Evolutionary conservation across 1,139 yeast species (phyloP).

Genomic region (Nakaseomyces uthaithaninus): DNA sequence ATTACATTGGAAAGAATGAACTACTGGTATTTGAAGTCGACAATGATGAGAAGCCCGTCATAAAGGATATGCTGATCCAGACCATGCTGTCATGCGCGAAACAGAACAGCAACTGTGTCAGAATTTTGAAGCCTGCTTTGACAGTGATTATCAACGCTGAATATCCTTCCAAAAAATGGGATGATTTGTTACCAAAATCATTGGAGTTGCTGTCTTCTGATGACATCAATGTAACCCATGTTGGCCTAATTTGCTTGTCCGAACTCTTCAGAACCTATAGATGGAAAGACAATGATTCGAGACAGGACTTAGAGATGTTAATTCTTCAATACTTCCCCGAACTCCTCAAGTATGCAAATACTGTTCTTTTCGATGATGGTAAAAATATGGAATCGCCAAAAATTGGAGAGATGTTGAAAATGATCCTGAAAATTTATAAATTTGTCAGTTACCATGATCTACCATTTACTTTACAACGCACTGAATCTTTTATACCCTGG

Average conservation of each 20-base stretch:
- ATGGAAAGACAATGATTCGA: constrained; percentile 60
- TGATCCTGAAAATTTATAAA: constrained; percentile 71
- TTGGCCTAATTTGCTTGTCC: constrained; percentile 68
- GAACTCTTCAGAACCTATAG: constrained; percentile 71
- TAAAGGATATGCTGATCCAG: constrained; percentile 48
- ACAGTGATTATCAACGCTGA: constrained; percentile 59
- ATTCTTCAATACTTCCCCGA: constrained; percentile 61
- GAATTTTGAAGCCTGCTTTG: constrained; percentile 54
- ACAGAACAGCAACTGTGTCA: constrained; percentile 30
- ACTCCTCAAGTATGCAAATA: constrained; percentile 56
- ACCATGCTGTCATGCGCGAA: constrained; percentile 36
- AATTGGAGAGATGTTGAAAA: constrained; percentile 69
- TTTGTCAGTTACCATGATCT: constrained; percentile 74
- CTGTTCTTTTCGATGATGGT: constrained; percentile 35
- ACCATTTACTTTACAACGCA: constrained; percentile 58
- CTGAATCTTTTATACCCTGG: constrained; percentile 59
- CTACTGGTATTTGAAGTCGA: constrained; percentile 38
- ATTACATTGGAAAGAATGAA: constrained; percentile 27
- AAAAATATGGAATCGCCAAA: constrained; percentile 36
- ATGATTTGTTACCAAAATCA: constrained; percentile 50
- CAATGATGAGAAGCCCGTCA: constrained; percentile 61
- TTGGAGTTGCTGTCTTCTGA: constrained; percentile 47
- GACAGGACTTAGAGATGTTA: constrained; percentile 53
- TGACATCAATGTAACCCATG: constrained; percentile 53
- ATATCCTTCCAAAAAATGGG: constrained; percentile 60